A percentile compares a stretch with the other conserved stretches of the same genome.
Evolutionary conservation across 2,329 filamentous ascomycete genomes (phyloP).

Genomic region (Lasiodiplodia citricola): DNA sequence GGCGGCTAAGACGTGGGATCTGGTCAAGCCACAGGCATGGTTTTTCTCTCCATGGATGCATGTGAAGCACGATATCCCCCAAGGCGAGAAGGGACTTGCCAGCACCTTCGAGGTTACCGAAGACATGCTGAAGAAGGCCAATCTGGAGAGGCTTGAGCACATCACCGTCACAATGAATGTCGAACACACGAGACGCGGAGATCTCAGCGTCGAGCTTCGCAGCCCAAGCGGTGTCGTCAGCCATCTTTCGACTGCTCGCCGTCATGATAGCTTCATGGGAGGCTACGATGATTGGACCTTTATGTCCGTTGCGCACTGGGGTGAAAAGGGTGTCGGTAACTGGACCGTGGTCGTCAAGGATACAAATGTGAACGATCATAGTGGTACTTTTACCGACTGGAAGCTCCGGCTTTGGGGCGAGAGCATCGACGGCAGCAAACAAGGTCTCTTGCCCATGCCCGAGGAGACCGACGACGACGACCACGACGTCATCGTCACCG

Average conservation of each 20-base stretch:
- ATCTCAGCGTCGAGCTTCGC: constrained; percentile 88
- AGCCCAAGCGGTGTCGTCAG: constrained; percentile 83
- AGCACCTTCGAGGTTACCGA: constrained; percentile 82
- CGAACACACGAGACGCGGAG: constrained; percentile 82
- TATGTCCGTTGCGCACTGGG: constrained; percentile 98
- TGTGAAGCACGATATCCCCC: constrained; percentile 82
- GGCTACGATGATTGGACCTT: constrained; percentile 98
- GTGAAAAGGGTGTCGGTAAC: constrained; percentile 82
- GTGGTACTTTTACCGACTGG: constrained; percentile 87
- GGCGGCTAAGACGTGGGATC: constrained; percentile 80
- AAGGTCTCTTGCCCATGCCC: constrained; percentile 79
- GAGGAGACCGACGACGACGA: constrained; percentile 82
- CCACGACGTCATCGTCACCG: constrained; percentile 66
- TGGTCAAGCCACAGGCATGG: constrained; percentile 96
- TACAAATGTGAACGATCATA: constrained; percentile 74
- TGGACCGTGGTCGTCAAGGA: constrained; percentile 95
- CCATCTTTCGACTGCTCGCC: constrained; percentile 78
- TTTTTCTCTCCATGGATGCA: constrained; percentile 92
- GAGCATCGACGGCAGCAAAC: constrained; percentile 74
- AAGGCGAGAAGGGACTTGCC: constrained; percentile 79
- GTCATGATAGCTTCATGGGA: constrained; percentile 65
- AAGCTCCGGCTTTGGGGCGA: constrained; percentile 94
- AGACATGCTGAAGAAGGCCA: constrained; percentile 80
- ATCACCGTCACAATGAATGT: constrained; percentile 98
- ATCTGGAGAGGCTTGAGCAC: constrained; percentile 87